A percentile compares a stretch with the other conserved stretches of the same genome.
Evolutionary conservation across 2,329 filamentous ascomycete species (phyloP).

Genomic region (Xylaria sp.): DNA sequence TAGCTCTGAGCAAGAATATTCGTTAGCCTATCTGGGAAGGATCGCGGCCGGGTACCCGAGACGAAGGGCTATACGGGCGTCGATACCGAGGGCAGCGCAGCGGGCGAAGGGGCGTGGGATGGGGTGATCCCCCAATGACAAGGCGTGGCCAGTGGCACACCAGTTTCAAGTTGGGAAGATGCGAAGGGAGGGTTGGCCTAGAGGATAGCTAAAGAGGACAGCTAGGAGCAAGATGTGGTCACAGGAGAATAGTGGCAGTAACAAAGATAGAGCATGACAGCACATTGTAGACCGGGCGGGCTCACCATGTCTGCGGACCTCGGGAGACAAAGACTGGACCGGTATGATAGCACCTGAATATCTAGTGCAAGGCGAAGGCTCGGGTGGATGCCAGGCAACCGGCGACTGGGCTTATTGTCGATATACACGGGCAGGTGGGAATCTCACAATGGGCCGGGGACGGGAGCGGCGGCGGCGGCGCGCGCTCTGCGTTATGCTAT

Average conservation of each 20-base stretch:
- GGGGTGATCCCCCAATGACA: not conserved
- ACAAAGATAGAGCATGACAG: not conserved
- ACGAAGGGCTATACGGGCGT: not conserved
- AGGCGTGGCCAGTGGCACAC: not conserved
- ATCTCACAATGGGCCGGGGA: not conserved
- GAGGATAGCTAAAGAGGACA: slow-evolving; percentile 1
- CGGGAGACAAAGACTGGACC: slow-evolving; percentile 11
- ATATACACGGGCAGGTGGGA: not conserved
- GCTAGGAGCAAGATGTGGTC: not conserved
- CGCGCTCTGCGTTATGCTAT: slow-evolving; percentile 4
- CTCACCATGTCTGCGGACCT: slow-evolving; percentile 32
- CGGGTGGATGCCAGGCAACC: not conserved
- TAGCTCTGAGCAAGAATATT: slow-evolving; percentile 50
- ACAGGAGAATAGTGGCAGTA: slow-evolving; percentile 9
- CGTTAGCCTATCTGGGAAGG: slow-evolving; percentile 28
- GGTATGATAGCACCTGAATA: too few relatives aligned
- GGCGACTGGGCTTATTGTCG: not conserved
- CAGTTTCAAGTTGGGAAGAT: slow-evolving; percentile 2
- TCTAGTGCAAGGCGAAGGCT: too few relatives aligned
- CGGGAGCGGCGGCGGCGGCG: not conserved
- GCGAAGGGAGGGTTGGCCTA: not conserved
- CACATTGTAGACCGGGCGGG: slow-evolving; percentile 15
- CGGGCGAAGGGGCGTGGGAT: not conserved
- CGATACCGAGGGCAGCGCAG: not conserved
- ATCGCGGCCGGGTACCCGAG: not conserved